Evolutionary conservation across 257 asterid genomes (phyloP).

Genomic region (Ophiorrhiza pumila): DNA sequence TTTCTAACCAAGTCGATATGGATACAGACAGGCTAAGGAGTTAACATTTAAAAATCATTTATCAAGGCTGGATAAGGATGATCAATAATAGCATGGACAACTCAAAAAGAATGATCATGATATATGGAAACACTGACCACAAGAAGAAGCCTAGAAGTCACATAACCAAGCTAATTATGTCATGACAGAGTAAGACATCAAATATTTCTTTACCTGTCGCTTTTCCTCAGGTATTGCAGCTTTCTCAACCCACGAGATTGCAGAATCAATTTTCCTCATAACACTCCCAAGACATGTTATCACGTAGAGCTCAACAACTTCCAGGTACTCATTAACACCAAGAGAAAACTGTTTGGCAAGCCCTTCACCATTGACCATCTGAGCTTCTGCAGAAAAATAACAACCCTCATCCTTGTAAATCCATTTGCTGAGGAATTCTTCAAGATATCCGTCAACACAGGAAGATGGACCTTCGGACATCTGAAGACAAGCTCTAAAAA

Average conservation of each 20-base stretch:
- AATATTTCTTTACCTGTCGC: constrained; percentile 59
- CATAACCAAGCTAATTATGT: background rate
- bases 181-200: background rate
- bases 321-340: constrained; percentile 53
- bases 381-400: constrained; percentile 34
- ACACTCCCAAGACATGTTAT: constrained; percentile 50
- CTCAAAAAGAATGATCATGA: background rate
- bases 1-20: background rate
- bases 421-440: constrained; percentile 73
- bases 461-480: constrained; percentile 47
- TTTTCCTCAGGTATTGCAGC: constrained; percentile 62
- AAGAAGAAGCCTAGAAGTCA: background rate
- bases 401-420: constrained; percentile 40
- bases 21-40: background rate
- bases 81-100: background rate
- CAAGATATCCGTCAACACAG: constrained; percentile 53
- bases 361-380: constrained; percentile 25
- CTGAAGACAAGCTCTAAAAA: constrained; percentile 59
- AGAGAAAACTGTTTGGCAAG: constrained; percentile 37
- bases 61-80: background rate
- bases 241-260: constrained; percentile 81
- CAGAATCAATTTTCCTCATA: constrained; percentile 48
- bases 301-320: constrained; percentile 76
- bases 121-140: background rate
- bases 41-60: background rate